Base-by-base conservation (phyloP, 176 grass and related monocot species). In the Bromus sterilis region DNA sequence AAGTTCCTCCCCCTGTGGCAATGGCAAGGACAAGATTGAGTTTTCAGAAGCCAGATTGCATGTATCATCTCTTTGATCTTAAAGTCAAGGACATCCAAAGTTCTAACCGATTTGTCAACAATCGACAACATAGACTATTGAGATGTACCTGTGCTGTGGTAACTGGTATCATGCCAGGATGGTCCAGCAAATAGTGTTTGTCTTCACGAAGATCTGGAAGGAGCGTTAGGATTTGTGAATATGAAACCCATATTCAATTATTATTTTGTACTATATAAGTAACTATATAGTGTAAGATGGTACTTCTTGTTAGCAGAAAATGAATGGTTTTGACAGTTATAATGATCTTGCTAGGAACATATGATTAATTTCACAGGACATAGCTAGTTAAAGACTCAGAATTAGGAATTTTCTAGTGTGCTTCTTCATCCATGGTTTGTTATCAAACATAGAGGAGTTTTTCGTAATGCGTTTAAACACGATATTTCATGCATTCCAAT, bases 191-290 rank as follows among this genome's bases (percentile, higher is more conserved):
- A 76, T 99, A 99, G 62, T 99, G 93, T 57, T 95, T 99, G 77
- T 99, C 93, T 89, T 99, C 96, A 80, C 96, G 96, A 85, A 99
- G 93, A 99, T 99, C 96, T 99, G 71, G 8, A 82, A 55, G 57
- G 39, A 82, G 72, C 39, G 86, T 57, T 9, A 86, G 20, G 18
- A 73, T 79, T 82, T 42, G 0, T 48, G 56, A 65, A 90, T 62
- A 79, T 34, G 36, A 51, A 51, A 35, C 66, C 15, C 6, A 20
- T 53, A 78, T 33, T 48, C 37, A 56, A 78, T 15, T 66, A 66
- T 15, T 78, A 12, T 21, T 20, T 31, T 58, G 10, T 81, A 11
- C 42, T 29, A 56, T 24, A 55, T 62, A 28, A 28, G 33, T 16
- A 28, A 28, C 53, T 16, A 78, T 63, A 78, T 12, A 71, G 32